Evolutionary conservation across 305 asterid species (phyloP).

Genomic region (Euphrasia arctica): DNA sequence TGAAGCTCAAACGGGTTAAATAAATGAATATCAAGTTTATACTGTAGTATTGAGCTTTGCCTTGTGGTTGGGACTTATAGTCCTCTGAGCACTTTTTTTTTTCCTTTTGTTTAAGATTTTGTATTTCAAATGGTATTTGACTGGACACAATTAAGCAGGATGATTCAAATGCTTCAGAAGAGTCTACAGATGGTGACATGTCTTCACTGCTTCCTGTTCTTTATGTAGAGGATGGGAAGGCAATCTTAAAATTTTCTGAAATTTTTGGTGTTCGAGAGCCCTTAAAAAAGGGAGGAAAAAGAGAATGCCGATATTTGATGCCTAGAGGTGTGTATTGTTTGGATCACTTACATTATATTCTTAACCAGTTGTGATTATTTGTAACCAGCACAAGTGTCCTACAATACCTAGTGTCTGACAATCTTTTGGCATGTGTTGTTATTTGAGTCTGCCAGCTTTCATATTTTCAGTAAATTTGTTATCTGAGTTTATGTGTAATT

Average conservation of each 20-base stretch:
- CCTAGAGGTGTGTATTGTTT: conserved; percentile 63
- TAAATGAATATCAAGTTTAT: conserved; percentile 7
- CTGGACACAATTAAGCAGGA: conserved; percentile 52
- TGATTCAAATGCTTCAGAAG: conserved; percentile 45
- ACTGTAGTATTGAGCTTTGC: conserved; percentile 5
- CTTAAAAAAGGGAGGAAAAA: conserved; percentile 56
- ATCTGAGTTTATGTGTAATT: conserved; percentile 14
- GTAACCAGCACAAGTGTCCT: background rate
- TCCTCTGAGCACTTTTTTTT: conserved; percentile 7
- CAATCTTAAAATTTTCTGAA: conserved; percentile 86
- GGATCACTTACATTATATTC: conserved; percentile 22
- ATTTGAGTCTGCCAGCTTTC: conserved; percentile 20
- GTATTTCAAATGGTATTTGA: conserved; percentile 31
- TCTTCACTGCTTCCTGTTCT: conserved; percentile 86
- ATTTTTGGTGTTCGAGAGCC: conserved; percentile 85
- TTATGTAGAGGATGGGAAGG: conserved; percentile 80
- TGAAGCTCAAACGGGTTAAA: conserved; percentile 7
- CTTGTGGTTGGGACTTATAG: conserved; percentile 10
- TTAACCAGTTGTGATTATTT: conserved; percentile 20
- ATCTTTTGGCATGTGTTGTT: conserved; percentile 7
- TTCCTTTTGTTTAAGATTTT: conserved; percentile 21
- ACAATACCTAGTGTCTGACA: conserved; percentile 11
- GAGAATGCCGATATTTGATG: conserved; percentile 54
- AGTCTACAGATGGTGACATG: conserved; percentile 43
- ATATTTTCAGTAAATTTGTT: conserved; percentile 19